Evolutionary conservation across 192 early-diverging fungal species (phyloP).

Genomic region (Backusella westeae): DNA sequence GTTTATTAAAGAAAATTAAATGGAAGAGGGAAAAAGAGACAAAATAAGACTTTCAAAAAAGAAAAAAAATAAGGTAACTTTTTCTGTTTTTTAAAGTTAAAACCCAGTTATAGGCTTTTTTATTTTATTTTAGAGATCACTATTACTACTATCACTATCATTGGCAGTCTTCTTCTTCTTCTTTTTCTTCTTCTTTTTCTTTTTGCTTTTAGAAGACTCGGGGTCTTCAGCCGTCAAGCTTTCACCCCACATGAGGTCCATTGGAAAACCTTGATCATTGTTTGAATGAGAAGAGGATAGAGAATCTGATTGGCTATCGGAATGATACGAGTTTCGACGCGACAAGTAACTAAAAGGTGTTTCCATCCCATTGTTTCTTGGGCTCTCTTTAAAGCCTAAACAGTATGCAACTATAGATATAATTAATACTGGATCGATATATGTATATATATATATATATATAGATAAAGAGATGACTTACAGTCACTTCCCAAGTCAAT

Average conservation of each 20-base stretch:
- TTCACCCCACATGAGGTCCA: slow-evolving; percentile 28
- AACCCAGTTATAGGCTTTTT: not conserved
- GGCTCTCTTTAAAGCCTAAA: slow-evolving; percentile 29
- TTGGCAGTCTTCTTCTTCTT: not conserved
- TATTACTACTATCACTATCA: not conserved
- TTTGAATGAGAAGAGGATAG: not conserved
- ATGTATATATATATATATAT: no score
- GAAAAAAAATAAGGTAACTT: slow-evolving; percentile 1
- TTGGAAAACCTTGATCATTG: slow-evolving; percentile 4
- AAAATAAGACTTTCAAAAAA: not conserved
- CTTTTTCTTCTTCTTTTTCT: slow-evolving; percentile 9
- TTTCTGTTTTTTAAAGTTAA: not conserved
- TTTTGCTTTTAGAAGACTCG: not conserved
- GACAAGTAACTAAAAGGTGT: slow-evolving; percentile 18
- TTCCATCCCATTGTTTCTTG: slow-evolving; percentile 15
- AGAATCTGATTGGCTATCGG: not conserved
- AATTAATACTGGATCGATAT: not conserved
- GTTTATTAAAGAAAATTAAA: not conserved
- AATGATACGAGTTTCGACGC: slow-evolving; percentile 16
- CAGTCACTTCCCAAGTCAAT: slow-evolving; percentile 37
- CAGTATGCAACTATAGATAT: slow-evolving; percentile 29
- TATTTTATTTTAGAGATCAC: not conserved
- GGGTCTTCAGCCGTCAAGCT: slow-evolving; percentile 23
- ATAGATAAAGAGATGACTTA: not conserved
- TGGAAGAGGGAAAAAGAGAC: not conserved